Conservation (phyloP, 805 yeast species). For the Sugiyamaella mastotermitis region DNA sequence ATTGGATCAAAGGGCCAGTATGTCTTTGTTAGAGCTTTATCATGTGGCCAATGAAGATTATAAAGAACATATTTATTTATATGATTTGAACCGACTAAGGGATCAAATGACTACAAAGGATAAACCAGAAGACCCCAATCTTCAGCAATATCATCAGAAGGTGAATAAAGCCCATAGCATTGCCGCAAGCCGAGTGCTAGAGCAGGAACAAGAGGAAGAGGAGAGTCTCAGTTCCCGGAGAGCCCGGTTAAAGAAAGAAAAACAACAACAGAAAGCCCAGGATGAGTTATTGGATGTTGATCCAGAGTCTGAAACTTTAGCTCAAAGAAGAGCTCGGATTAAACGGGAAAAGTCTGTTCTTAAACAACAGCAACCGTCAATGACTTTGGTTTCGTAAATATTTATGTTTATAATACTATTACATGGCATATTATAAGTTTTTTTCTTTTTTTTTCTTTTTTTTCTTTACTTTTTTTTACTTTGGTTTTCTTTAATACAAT, state of each 20-base stretch:
- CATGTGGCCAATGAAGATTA: conserved; percentile 27
- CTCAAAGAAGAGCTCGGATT: conserved; percentile 17
- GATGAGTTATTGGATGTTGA: conserved; percentile 5
- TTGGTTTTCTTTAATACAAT: too few relatives aligned
- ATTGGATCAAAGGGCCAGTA: conserved; percentile 22
- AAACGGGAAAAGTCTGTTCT: conserved; percentile 4
- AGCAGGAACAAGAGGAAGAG: conserved; percentile 16
- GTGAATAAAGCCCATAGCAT: neutral
- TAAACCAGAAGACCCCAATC: conserved; percentile 25
- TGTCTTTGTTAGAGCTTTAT: conserved; percentile 28
- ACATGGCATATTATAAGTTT: too few relatives aligned
- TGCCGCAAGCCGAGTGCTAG: neutral
- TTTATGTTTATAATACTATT: too few relatives aligned
- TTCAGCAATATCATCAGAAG: conserved; percentile 9
- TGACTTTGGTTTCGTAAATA: too few relatives aligned
- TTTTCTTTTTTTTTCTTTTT: too few relatives aligned
- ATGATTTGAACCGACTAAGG: conserved; percentile 15
- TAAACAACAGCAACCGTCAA: too few relatives aligned
- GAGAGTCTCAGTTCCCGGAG: conserved; percentile 30
- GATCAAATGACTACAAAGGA: conserved; percentile 16
- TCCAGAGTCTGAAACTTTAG: conserved; percentile 16
- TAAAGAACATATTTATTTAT: conserved; percentile 15
- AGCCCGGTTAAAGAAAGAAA: conserved; percentile 22
- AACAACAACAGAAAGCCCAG: too few relatives aligned
- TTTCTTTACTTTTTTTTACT: too few relatives aligned